Percentiles rank a stretch among this genome's conserved stretches.
Evolutionary conservation across 1,284 basidiomycete species (phyloP).

Genomic region (Sanghuangporus sanghuang): DNA sequence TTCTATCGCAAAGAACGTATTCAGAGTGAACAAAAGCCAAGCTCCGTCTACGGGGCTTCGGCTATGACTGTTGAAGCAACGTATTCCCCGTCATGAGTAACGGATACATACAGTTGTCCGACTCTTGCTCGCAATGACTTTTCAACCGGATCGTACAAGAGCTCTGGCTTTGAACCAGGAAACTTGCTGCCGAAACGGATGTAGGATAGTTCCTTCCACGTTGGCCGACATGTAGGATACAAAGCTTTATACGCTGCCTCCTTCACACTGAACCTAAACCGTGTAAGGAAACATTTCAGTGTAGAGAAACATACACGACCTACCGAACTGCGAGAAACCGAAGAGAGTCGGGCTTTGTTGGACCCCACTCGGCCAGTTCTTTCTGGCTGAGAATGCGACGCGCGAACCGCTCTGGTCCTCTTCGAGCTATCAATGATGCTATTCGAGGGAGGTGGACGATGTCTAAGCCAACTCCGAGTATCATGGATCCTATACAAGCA

Average conservation of each 20-base stretch:
- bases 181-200: conserved; percentile 26
- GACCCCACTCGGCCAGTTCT: conserved; percentile 45
- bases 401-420: conserved; percentile 45
- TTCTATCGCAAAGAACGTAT: not conserved
- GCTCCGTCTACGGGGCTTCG: conserved; percentile 31
- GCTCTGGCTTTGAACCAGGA: conserved; percentile 42
- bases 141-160: conserved; percentile 37
- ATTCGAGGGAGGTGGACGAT: conserved; percentile 70
- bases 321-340: conserved; percentile 66
- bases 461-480: conserved; percentile 79
- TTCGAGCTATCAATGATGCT: conserved; percentile 45
- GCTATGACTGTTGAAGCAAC: conserved; percentile 71
- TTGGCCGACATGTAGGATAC: conserved; percentile 55
- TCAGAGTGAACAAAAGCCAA: not conserved
- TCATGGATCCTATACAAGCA: conserved; percentile 19
- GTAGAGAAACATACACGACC: conserved; percentile 17
- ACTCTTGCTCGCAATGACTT: conserved; percentile 19
- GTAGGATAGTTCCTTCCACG: conserved; percentile 76
- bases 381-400: conserved; percentile 57
- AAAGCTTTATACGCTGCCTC: conserved; percentile 90
- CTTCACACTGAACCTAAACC: conserved; percentile 43
- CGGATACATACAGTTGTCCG: conserved; percentile 53
- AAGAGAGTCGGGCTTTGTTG: conserved; percentile 25
- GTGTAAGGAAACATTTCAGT: not conserved
- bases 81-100: conserved; percentile 86